Evolutionary conservation across 345 rosid species (phyloP), one percentile per base, ranked within the genome.

Genomic region (Orychophragmus violaceus): DNA sequence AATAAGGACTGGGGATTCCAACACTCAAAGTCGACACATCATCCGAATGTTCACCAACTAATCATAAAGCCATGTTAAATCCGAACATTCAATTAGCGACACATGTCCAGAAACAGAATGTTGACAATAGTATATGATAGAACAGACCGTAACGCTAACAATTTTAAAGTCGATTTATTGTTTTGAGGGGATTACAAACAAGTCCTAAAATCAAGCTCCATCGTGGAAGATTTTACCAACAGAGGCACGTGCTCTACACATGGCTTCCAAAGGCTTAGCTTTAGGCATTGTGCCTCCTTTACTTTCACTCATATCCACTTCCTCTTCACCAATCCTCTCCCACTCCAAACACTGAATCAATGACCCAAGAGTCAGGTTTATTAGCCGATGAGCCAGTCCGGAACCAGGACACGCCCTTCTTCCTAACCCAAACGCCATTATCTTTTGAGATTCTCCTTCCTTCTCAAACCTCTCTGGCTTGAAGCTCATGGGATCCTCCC

Each of bases 291-390:
- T 57, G 30, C 59, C 10, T 8, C 84, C 82, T 33, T 6, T 51
- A 5, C 68, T 70, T 78, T 76, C 80, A 5, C 8, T 57, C 84
- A 82, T 76, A 27, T 84, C 81, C 2, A 78, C 62, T 9, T 66
- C 30, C 23, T 63, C 65, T 3, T 58, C 58, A 5, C 78, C 66
- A 23, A 80, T 8, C 36, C 77, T 76, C 27, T 76, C 55, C 86
- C 84, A 84, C 1, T 84, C 82, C 25, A 84, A 80, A 64, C 84
- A 77, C 11, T 84, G 89, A 23, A 82, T 78, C 70, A 84, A 18
- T 2, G 76, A 64, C 1, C 83, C 82, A 39, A 84, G 39, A 18
- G 82, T 52, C 44, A 68, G 57, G 27, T 56, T 69, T n/a, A 79
- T 10, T 32, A 82, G 62, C 6, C 80, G 74, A 1, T 77, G 81